Conservation (phyloP, 2,329 filamentous ascomycete species). For the Colletotrichum sp. region DNA sequence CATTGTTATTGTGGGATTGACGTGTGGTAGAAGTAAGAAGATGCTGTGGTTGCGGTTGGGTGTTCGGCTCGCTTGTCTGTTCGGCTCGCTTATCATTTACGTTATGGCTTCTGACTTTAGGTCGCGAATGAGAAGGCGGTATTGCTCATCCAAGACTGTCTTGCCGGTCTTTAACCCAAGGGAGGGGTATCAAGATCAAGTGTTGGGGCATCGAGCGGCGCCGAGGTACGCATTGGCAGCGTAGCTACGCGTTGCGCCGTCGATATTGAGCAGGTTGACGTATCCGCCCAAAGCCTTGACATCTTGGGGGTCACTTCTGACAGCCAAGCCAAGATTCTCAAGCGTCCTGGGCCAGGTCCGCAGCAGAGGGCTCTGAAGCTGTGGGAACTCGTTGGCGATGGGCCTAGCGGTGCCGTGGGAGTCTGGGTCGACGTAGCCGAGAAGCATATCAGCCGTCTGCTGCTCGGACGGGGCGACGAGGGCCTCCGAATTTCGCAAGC, state of each 20-base stretch:
- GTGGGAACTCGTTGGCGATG: slow-evolving; percentile 1
- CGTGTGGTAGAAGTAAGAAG: too few relatives aligned
- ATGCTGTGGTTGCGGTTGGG: too few relatives aligned
- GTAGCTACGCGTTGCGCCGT: slow-evolving; percentile 27
- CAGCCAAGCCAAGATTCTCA: slow-evolving; percentile 17
- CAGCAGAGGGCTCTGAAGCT: neutral
- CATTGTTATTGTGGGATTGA: too few relatives aligned
- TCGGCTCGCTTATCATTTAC: too few relatives aligned
- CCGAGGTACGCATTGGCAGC: slow-evolving; percentile 26
- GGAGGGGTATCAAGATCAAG: neutral
- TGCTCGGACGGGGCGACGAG: neutral
- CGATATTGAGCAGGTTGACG: slow-evolving; percentile 23
- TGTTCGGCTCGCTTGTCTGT: too few relatives aligned
- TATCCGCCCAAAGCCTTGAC: slow-evolving; percentile 21
- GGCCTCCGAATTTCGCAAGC: neutral
- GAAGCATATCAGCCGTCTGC: neutral
- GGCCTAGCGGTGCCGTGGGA: neutral
- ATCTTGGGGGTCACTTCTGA: slow-evolving; percentile 22
- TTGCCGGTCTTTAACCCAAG: neutral
- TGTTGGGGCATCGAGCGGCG: neutral
- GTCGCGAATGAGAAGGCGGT: neutral
- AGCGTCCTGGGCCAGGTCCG: slow-evolving; percentile 7
- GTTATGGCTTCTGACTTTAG: neutral
- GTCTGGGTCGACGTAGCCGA: neutral
- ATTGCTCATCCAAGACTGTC: neutral